A percentile compares a stretch with the other conserved stretches of the same genome.
Conservation (phyloP, 495 filamentous ascomycete genomes). For the Margaritispora aquatica region DNA sequence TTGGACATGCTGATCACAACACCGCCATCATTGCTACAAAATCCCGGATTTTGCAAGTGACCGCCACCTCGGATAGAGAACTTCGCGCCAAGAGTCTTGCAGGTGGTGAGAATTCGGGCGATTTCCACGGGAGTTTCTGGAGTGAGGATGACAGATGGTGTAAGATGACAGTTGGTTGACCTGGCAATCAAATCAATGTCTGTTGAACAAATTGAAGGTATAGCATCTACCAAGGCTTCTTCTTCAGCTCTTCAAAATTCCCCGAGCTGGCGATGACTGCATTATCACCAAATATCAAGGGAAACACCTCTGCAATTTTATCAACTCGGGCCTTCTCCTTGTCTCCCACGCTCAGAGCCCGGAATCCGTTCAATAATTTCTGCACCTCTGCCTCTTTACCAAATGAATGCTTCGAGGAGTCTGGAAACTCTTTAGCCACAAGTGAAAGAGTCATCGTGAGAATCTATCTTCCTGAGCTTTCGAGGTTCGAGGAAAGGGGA, state of each 20-base stretch:
- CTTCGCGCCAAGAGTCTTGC: neutral
- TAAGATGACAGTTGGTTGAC: neutral
- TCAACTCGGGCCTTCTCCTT: neutral
- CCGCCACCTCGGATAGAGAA: slow-evolving; percentile 33
- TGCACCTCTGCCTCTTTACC: no score
- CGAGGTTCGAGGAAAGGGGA: no score
- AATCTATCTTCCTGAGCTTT: no score
- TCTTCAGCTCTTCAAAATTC: no score
- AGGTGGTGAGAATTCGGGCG: neutral
- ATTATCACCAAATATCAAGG: neutral
- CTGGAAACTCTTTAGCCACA: no score
- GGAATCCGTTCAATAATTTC: neutral
- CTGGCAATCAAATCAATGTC: no score
- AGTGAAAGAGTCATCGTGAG: no score
- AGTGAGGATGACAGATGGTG: neutral
- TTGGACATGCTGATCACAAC: slow-evolving; percentile 25
- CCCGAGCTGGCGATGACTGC: neutral
- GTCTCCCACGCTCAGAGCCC: neutral
- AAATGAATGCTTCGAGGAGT: no score
- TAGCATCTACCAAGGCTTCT: no score
- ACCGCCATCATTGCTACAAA: slow-evolving; percentile 26
- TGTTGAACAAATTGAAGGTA: no score
- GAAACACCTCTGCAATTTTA: neutral
- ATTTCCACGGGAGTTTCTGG: neutral
- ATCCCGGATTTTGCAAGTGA: slow-evolving; percentile 21